Conservation (phyloP, 768 basidiomycete genomes). For the Psilocybe cyanescens region DNA sequence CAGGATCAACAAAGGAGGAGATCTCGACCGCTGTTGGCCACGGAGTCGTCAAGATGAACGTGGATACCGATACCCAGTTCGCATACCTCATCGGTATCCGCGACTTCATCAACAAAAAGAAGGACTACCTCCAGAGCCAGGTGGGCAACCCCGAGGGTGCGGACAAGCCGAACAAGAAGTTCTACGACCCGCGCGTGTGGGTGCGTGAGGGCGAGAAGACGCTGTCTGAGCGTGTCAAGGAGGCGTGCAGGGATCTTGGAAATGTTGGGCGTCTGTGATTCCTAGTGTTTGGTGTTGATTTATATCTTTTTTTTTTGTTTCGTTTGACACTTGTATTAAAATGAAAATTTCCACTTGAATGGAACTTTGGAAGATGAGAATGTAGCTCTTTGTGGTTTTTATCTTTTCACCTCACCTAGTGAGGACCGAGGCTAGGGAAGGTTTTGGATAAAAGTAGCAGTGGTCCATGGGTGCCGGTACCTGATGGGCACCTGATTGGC, state of each 20-base stretch:
- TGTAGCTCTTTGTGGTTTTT: neutral
- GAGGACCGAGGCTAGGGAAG: too few relatives aligned
- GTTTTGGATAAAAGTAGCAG: too few relatives aligned
- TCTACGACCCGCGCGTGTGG: constrained; percentile 97
- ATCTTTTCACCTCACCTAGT: neutral
- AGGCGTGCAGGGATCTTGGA: constrained; percentile 91
- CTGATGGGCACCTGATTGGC: too few relatives aligned
- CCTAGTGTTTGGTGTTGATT: neutral
- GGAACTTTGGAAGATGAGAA: neutral
- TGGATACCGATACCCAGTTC: constrained; percentile 93
- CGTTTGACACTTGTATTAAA: neutral
- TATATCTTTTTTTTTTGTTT: neutral
- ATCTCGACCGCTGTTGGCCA: constrained; percentile 88
- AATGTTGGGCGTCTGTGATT: constrained; percentile 43
- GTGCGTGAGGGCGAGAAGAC: constrained; percentile 99
- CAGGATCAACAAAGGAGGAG: constrained; percentile 95
- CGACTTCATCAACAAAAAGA: constrained; percentile 86
- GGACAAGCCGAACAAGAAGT: constrained; percentile 99
- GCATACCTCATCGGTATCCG: constrained; percentile 89
- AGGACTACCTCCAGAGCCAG: constrained; percentile 86
- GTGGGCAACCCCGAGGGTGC: constrained; percentile 97
- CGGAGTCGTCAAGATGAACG: constrained; percentile 99
- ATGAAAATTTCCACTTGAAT: neutral
- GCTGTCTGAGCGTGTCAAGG: constrained; percentile 82
- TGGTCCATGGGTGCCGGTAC: too few relatives aligned